Evolutionary conservation across 2,329 filamentous ascomycete species (phyloP).

Genomic region (Xylariaceae sp.): DNA sequence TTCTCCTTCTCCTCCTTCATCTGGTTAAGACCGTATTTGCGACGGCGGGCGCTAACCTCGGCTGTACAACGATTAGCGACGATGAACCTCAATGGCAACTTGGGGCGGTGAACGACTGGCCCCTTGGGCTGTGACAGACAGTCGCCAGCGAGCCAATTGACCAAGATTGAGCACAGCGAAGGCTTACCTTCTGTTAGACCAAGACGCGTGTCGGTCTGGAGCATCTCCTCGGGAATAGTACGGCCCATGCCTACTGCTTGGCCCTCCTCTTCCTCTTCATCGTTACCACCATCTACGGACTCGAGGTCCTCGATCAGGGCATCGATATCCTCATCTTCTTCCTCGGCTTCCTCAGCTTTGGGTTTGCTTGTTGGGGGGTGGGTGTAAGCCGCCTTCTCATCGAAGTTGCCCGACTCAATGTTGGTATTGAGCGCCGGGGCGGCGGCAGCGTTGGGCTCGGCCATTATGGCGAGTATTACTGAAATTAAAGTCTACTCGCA

Average conservation of each 20-base stretch:
- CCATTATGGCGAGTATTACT: conserved; percentile 43
- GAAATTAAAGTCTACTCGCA: conserved; percentile 24
- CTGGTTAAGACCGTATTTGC: conserved; percentile 75
- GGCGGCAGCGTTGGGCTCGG: conserved; percentile 49
- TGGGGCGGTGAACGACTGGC: neutral
- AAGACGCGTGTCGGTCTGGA: conserved; percentile 68
- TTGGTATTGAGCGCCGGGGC: conserved; percentile 59
- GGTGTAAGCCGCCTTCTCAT: conserved; percentile 53
- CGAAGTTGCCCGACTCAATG: conserved; percentile 61
- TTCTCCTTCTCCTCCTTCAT: conserved; percentile 93
- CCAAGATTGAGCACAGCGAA: conserved; percentile 38
- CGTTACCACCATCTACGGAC: conserved; percentile 68
- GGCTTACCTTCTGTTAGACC: conserved; percentile 68
- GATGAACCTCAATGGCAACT: neutral
- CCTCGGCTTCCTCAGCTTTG: conserved; percentile 55
- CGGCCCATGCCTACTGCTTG: conserved; percentile 50
- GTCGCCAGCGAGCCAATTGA: conserved; percentile 42
- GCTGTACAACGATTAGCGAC: conserved; percentile 24
- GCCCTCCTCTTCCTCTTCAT: conserved; percentile 57
- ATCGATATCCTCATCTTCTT: conserved; percentile 81
- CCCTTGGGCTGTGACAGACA: neutral
- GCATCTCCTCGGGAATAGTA: conserved; percentile 62
- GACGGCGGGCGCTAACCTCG: conserved; percentile 42
- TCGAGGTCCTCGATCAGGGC: conserved; percentile 83
- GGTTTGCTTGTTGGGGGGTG: conserved; percentile 37